phyloP scores from a whole-genome alignment of 2,329 filamentous ascomycete species.

The Colletotrichum camelliae region DNA sequence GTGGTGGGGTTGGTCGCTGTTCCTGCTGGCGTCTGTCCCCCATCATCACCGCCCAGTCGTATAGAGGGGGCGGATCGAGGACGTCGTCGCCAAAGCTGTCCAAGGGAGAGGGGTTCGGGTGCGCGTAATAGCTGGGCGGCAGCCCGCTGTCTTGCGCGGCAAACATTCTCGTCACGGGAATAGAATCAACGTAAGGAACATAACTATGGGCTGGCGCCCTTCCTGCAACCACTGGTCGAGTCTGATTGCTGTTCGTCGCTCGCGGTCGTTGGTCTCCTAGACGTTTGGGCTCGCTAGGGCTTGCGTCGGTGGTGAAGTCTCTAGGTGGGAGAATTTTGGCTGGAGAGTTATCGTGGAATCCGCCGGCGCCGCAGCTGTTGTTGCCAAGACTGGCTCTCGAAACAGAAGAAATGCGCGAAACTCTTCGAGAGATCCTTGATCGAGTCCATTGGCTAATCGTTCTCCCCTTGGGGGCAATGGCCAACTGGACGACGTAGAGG shows the following conservation, averaged over 20 bases:
- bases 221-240: not conserved
- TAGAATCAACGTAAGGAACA: conserved; percentile 27
- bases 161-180: conserved; percentile 32
- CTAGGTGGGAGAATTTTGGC: not conserved
- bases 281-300: not conserved
- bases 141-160: conserved; percentile 16
- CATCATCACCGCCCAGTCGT: conserved; percentile 31
- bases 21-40: not conserved
- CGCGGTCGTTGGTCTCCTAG: not conserved
- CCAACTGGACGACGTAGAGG: not conserved
- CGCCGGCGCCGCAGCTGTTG: not conserved
- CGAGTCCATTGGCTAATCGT: not conserved
- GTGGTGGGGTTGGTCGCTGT: not conserved
- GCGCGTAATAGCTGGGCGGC: conserved; percentile 29
- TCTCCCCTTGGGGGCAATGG: not conserved
- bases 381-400: not conserved
- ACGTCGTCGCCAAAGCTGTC: conserved; percentile 34
- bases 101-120: conserved; percentile 35
- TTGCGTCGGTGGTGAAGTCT: not conserved
- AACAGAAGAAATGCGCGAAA: not conserved
- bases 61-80: conserved; percentile 32
- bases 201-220: conserved; percentile 20
- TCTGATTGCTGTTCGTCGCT: not conserved
- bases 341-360: not conserved
- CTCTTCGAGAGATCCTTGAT: not conserved